phyloP scores from a whole-genome alignment of 352 stramenopile species.

The Thalassiosira mediterranea region DNA sequence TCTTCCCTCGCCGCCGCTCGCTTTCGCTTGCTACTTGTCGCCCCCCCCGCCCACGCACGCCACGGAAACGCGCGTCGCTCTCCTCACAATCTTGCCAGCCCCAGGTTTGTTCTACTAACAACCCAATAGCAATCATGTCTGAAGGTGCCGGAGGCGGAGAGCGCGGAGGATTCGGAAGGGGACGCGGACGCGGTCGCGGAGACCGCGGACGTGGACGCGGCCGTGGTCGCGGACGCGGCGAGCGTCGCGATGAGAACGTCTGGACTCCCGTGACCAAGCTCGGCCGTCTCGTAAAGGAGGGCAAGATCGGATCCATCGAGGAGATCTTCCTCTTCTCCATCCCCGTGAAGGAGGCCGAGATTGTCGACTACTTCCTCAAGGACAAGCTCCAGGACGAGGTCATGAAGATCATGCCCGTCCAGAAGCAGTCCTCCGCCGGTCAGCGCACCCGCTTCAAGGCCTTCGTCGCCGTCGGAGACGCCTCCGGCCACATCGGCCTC shows the following conservation, averaged over 20 bases:
- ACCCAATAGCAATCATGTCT: constrained; percentile 24
- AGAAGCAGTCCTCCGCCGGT: constrained; percentile 99
- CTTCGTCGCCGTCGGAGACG: constrained; percentile 99
- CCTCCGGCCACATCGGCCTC: constrained; percentile 98
- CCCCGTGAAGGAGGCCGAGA: constrained; percentile 99
- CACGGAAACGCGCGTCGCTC: background rate
- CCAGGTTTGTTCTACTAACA: constrained; percentile 29
- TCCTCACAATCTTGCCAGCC: constrained; percentile 38
- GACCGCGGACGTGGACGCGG: constrained; percentile 86
- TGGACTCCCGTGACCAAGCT: constrained; percentile 99
- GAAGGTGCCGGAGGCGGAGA: too few relatives aligned
- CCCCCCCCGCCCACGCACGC: too few relatives aligned
- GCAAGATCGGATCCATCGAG: constrained; percentile 98
- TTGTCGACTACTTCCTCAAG: constrained; percentile 99
- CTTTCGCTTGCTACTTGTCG: too few relatives aligned
- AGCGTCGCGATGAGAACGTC: constrained; percentile 91
- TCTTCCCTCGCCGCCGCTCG: too few relatives aligned
- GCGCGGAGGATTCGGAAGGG: constrained; percentile 92
- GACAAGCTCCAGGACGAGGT: constrained; percentile 99
- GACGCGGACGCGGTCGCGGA: constrained; percentile 71
- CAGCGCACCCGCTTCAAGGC: constrained; percentile 99
- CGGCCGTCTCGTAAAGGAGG: constrained; percentile 98
- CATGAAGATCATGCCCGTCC: constrained; percentile 99
- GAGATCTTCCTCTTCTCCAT: constrained; percentile 99
- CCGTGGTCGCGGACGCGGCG: constrained; percentile 87